These are phyloP conservation scores for Paramecium octaurelia DNA, from an alignment of 73 alveolate species.

Conservation along the genomic window DNA sequence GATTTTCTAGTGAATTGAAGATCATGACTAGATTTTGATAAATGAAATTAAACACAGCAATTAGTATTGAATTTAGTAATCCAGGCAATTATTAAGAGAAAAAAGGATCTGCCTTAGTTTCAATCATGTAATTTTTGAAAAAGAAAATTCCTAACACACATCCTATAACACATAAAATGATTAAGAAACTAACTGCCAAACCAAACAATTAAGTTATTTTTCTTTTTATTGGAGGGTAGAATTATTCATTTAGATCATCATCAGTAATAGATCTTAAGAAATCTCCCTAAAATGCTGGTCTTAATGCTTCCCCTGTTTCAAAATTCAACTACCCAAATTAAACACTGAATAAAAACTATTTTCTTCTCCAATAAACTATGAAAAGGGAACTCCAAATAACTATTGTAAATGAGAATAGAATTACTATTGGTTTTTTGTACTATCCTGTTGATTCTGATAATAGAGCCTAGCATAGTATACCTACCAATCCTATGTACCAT, in stretches of 20 bases:
- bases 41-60: conserved; percentile 2
- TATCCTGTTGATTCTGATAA: conserved; percentile 7
- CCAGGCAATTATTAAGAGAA: conserved; percentile 23
- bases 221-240: conserved; percentile 46
- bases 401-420: conserved; percentile 17
- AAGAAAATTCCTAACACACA: conserved; percentile 36
- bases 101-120: background rate
- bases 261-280: conserved; percentile 37
- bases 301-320: conserved; percentile 51
- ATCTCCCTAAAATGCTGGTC: conserved; percentile 58
- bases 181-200: conserved; percentile 52
- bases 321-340: conserved; percentile 46
- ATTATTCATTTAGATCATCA: conserved; percentile 55
- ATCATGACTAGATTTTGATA: conserved; percentile 43
- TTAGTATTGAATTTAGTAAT: conserved; percentile 31
- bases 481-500: conserved; percentile 47
- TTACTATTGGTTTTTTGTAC: background rate
- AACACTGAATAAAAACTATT: conserved; percentile 46
- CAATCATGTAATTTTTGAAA: conserved; percentile 22
- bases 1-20: conserved; percentile 50
- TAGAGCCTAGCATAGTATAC: background rate
- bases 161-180: conserved; percentile 35
- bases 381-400: conserved; percentile 50
- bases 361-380: conserved; percentile 45
- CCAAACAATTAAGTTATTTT: conserved; percentile 37